Base-by-base conservation (phyloP, 192 early-diverging fungal species). In the Coemansia aciculifera region DNA sequence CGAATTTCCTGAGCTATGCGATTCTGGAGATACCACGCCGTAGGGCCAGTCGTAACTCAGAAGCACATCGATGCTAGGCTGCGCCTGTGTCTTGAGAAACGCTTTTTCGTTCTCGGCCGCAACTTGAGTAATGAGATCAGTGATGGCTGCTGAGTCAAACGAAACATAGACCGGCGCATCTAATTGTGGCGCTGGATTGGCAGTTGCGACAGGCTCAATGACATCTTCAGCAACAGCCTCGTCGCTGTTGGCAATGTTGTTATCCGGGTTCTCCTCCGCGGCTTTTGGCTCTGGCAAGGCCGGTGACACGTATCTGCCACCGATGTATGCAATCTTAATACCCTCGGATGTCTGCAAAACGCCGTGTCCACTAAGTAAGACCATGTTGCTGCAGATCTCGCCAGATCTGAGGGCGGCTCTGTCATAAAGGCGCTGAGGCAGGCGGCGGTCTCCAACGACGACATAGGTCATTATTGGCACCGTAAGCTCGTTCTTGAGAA, bases 21-120 rank as follows among this genome's bases (percentile, higher is more conserved):
- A 13, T 13, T 57, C 54, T 31, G 54, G 13, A 7, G 59, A 24
- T 10, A 49, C 32, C n/a, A 87, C 85, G 63, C 80, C 74, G 24
- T 69, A 76, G 0, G 95, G 92, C 91, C 92, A 96, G 81, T 98
- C 93, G 54, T 85, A 81, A 0, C 93, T 90, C 36, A 98, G 74
- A 23, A 98, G 85, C 59, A 96, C 88, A 75, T 97, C 95, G 5
- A 83, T 66, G 63, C 75, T 77, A 15, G 76, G 81, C 69, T 78
- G 75, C 1, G 76, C 61, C 37, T 64, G 51, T 3, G 75, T 74
- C 43, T 67, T 74, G 38, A 75, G 63, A 48, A 67, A 62, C 27
- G 67, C 57, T 67, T 75, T 78, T 59, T 71, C 67, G 60, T 78
- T 83, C 46, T 78, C 76, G 3, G 65, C 39, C 8, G 73, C 81